phyloP scores from a whole-genome alignment of 1,284 basidiomycete species.

The Exobasidium cylindrosporum region DNA sequence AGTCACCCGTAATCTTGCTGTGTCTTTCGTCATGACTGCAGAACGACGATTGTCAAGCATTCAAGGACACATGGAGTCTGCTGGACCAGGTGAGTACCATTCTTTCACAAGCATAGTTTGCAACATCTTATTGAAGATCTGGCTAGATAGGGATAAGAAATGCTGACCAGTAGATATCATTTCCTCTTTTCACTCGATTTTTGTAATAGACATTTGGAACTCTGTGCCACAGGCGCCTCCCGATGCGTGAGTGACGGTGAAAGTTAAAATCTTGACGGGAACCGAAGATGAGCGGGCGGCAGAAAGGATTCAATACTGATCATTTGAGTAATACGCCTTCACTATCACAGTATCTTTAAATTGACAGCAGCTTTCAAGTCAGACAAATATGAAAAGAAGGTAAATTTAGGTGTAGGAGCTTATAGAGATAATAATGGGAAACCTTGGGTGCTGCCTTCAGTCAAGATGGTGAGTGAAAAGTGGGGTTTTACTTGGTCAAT shows the following conservation, averaged over 20 bases:
- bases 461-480: conserved; percentile 46
- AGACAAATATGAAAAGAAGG: conserved; percentile 74
- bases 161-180: too few species aligned
- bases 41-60: conserved; percentile 29
- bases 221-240: conserved; percentile 39
- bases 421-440: conserved; percentile 58
- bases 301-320: neutral
- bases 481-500: too few species aligned
- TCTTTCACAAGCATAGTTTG: too few species aligned
- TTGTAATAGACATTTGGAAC: conserved; percentile 23
- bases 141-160: too few species aligned
- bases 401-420: conserved; percentile 73
- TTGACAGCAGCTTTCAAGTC: conserved; percentile 82
- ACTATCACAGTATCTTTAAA: conserved; percentile 69
- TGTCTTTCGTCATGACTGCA: conserved; percentile 5
- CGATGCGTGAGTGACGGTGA: conserved; percentile 37
- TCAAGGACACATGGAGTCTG: conserved; percentile 29
- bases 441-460: conserved; percentile 58
- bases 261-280: neutral
- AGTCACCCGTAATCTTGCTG: too few species aligned
- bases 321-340: neutral
- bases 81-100: conserved; percentile 34
- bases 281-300: neutral
- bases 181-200: too few species aligned
- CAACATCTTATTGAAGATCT: too few species aligned